Percentiles rank a stretch among this genome's conserved stretches.
These are phyloP conservation scores for Colletotrichum tropicicola DNA, from an alignment of 2,329 filamentous ascomycete genomes.

Conservation along the genomic window DNA sequence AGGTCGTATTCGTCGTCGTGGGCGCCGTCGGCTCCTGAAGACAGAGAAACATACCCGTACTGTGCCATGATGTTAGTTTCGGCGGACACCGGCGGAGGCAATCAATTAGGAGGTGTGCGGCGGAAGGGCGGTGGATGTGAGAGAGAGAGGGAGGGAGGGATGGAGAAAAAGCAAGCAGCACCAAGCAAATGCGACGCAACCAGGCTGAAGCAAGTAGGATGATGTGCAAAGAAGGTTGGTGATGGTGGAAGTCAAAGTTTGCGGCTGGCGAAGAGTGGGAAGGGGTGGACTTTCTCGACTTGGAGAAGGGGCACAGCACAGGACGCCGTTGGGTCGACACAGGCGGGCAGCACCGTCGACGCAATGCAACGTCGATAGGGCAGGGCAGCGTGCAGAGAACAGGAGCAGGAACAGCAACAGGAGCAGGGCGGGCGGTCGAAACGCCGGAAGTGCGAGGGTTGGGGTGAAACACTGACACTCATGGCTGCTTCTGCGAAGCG, in stretches of 20 bases:
- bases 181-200: slow-evolving; percentile 25
- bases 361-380: slow-evolving; percentile 11
- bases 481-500: slow-evolving; percentile 45
- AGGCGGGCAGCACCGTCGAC: background rate
- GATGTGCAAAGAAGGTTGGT: slow-evolving; percentile 28
- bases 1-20: slow-evolving; percentile 26
- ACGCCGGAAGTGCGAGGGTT: slow-evolving; percentile 34
- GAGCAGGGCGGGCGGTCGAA: slow-evolving; percentile 27
- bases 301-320: slow-evolving; percentile 23
- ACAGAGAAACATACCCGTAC: slow-evolving; percentile 54
- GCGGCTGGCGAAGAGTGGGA: background rate
- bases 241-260: slow-evolving; percentile 15
- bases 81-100: slow-evolving; percentile 1
- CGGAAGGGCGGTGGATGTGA: background rate
- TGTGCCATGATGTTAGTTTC: slow-evolving; percentile 51
- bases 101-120: background rate
- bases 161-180: background rate
- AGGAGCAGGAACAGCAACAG: slow-evolving; percentile 1
- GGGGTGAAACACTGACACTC: slow-evolving; percentile 57
- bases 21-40: slow-evolving; percentile 20
- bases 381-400: background rate
- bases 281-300: slow-evolving; percentile 23
- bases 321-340: slow-evolving; percentile 30
- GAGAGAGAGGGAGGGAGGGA: background rate
- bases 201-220: slow-evolving; percentile 24